Evolutionary conservation across 176 grass and related monocot genomes (phyloP).

Genomic region (Echinochloa phyllopogon): DNA sequence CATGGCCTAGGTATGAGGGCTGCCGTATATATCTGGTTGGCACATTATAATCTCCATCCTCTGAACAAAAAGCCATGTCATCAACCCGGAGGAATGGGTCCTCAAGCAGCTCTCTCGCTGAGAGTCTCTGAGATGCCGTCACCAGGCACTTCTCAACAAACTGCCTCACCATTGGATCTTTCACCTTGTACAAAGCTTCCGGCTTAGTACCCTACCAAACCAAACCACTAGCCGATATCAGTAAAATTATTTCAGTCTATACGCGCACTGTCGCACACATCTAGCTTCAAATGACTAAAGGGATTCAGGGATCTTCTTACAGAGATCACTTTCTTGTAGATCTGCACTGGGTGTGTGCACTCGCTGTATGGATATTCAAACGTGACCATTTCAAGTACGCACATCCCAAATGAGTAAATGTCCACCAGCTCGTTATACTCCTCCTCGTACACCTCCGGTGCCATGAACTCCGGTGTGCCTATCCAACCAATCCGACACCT

Average conservation of each 20-base stretch:
- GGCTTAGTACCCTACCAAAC: constrained; percentile 80
- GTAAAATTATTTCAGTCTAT: constrained; percentile 27
- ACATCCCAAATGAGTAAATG: constrained; percentile 99
- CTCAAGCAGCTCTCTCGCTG: constrained; percentile 76
- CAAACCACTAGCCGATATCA: constrained; percentile 50
- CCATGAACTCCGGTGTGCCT: constrained; percentile 99
- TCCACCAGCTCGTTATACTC: constrained; percentile 98
- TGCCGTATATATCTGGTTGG: constrained; percentile 37
- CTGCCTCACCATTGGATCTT: constrained; percentile 68
- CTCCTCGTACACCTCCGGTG: constrained; percentile 96
- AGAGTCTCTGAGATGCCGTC: constrained; percentile 56
- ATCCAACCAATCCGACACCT: constrained; percentile 17
- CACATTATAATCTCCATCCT: constrained; percentile 44
- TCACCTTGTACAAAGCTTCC: constrained; percentile 75
- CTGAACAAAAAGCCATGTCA: constrained; percentile 18
- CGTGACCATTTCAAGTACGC: constrained; percentile 93
- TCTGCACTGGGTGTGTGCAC: constrained; percentile 84
- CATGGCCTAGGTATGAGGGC: constrained; percentile 41
- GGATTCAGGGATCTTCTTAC: constrained; percentile 51
- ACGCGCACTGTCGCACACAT: too few species aligned
- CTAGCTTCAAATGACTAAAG: constrained; percentile 6
- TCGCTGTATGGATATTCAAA: constrained; percentile 98
- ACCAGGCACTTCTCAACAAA: constrained; percentile 86
- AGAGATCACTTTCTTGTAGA: constrained; percentile 97
- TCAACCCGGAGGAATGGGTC: constrained; percentile 81